phyloP scores from a whole-genome alignment of 179 eudicot genomes.

The Spergularia azorica region DNA sequence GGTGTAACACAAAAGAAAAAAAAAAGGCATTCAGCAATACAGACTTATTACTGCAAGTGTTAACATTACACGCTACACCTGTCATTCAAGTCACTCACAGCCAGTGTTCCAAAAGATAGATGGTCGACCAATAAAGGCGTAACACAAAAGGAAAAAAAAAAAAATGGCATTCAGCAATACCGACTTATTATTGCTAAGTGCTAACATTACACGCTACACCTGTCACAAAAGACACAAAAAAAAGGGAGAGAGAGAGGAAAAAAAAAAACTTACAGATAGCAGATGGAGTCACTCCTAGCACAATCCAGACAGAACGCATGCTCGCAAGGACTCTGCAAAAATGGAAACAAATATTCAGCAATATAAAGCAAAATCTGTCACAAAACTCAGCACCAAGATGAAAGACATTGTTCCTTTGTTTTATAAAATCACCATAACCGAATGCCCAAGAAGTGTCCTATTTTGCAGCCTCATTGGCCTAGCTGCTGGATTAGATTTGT shows the following conservation, averaged over 20 bases:
- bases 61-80: no score
- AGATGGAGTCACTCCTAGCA: slow-evolving; percentile 92
- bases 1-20: not conserved
- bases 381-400: not conserved
- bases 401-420: not conserved
- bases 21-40: not conserved
- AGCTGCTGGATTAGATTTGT: no score
- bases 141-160: not conserved
- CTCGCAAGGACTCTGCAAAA: slow-evolving; percentile 97
- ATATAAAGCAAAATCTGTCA: not conserved
- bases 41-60: no score
- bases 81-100: not conserved
- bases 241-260: no score
- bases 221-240: not conserved
- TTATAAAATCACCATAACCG: not conserved
- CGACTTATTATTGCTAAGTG: no score
- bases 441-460: not conserved
- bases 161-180: not conserved
- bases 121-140: not conserved
- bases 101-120: not conserved
- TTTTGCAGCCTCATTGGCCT: not conserved
- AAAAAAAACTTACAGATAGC: slow-evolving; percentile 74
- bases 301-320: slow-evolving; percentile 98
- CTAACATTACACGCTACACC: no score
- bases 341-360: slow-evolving; percentile 14